Percentiles rank a stretch among this genome's conserved stretches.
These are phyloP conservation scores for Phoma sp. DNA, from an alignment of 2,329 filamentous ascomycete species.

Conservation along the genomic window DNA sequence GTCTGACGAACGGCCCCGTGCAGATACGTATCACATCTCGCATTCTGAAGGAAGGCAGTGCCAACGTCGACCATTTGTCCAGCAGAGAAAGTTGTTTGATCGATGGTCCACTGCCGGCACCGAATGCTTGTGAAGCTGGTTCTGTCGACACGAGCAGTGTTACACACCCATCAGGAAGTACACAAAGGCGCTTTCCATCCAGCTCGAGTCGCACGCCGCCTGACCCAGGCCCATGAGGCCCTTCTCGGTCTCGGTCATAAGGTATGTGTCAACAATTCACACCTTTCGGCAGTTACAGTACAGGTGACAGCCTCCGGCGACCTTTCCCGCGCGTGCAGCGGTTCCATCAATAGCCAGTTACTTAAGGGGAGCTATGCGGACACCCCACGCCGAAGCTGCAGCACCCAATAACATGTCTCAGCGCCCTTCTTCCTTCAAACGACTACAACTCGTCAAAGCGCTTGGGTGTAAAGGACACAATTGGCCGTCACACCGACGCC, in stretches of 20 bases:
- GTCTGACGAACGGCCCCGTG: conserved; percentile 26
- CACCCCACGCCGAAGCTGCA: conserved; percentile 2
- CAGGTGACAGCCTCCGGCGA: conserved; percentile 3
- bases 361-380: conserved; percentile 13
- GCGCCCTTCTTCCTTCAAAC: conserved; percentile 5
- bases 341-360: conserved; percentile 21
- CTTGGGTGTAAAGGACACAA: not conserved
- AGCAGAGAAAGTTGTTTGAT: conserved; percentile 5
- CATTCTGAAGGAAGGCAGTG: not conserved
- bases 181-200: conserved; percentile 6
- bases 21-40: conserved; percentile 10
- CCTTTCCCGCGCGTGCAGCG: conserved; percentile 12
- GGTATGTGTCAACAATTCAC: conserved; percentile 8
- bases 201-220: conserved; percentile 5
- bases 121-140: not conserved
- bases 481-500: conserved; percentile 10
- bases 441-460: conserved; percentile 7
- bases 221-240: conserved; percentile 1
- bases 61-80: not conserved
- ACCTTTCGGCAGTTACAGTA: not conserved
- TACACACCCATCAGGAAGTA: conserved; percentile 13
- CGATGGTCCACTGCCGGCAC: not conserved
- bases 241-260: conserved; percentile 14
- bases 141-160: conserved; percentile 20
- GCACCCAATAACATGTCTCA: conserved; percentile 16